Base-by-base conservation (phyloP, 129 eudicot genomes). In the Escallonia herrerae region DNA sequence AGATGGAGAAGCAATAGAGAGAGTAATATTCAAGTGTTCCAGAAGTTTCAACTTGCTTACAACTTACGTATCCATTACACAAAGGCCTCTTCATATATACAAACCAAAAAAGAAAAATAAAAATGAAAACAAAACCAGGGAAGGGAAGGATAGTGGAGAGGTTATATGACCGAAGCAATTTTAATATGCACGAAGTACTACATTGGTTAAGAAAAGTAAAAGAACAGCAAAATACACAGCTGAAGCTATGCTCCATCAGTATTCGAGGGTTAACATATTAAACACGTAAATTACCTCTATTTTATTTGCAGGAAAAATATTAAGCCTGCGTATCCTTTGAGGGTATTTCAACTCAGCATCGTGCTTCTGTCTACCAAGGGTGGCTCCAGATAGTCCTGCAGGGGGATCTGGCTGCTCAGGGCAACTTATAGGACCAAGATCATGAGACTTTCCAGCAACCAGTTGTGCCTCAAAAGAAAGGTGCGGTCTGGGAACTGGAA, bases 341-440 rank as follows among this genome's bases (percentile, higher is more conserved):
- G 98, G 96, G 71, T 88, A 93, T 80, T 93, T 88, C 71, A 85
- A 70, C 43, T 88, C 96, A 73, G 98, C 98, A 60, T 81, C 98
- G 68, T 93, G 90, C 69, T 83, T 93, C 71, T 93, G 96, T 66
- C 81, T 81, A 22, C 95, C 96, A 81, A 74, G 86, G 61, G 69
- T 53, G 53, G 83, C 63, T 15, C 75, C 84, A 52, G 89, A 77
- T 40, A 73, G 70, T 51, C 65, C 73, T 57, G 69, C 79, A 55
- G 87, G 83, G 50, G 76, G 69, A 53, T 69, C 80, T 14, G 96
- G 84, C 54, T 77, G 91, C 72, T 81, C 87, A 42, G 91, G 98
- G 74, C 98, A 88, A 64, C 40, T 75, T 41, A 93, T 77, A 52
- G 90, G 78, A 67, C 87, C 89, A 67, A 93, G 81, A 76, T 93